Evolutionary conservation across 2,329 filamentous ascomycete genomes (phyloP), one percentile per base, ranked within the genome.

Genomic region (Nigrospora oryzae): DNA sequence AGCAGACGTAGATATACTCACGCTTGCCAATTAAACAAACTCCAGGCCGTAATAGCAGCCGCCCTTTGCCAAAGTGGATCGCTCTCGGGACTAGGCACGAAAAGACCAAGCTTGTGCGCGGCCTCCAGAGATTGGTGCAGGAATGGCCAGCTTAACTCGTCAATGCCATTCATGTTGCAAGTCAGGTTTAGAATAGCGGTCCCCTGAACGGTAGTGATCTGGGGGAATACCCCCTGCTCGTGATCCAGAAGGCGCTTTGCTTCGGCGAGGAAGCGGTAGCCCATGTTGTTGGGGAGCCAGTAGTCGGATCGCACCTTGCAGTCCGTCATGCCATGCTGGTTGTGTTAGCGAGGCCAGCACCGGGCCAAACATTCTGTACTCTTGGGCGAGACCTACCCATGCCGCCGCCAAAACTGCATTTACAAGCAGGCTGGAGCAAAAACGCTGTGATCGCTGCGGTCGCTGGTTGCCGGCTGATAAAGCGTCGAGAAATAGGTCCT

Each of bases 201-300:
- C 1, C 66, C 60, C 40, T 69, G 64, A 1, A 66, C 53, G 0
- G 63, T 67, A 0, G 64, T 65, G 7, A 61, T 48, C 13, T 47
- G 48, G n/a, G 51, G 48, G 2, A 35, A 28, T 19, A 34, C 43
- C 5, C 38, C 40, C 30, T 55, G 47, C 39, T 67, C 61, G 0
- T 65, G 43, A 15, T 69, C 63, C 61, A 65, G 65, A 3, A 69
- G 46, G 2, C 65, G 58, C 30, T 60, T 63, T 0, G 65, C 64
- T 49, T 70, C 66, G 0, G 63, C 61, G 4, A 63, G 45, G 16
- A 70, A 69, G 2, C 57, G 56, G 28, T 67, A 68, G 0, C 47
- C 38, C 1, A 66, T 49, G 2, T 52, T 66, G 1, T 55, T 31
- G 0, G 64, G 62, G 14, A 61, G 62, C 64, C 65, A 68, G 40